Base-by-base conservation (phyloP, 257 asterid genomes). In the Buddleja alternifolia region DNA sequence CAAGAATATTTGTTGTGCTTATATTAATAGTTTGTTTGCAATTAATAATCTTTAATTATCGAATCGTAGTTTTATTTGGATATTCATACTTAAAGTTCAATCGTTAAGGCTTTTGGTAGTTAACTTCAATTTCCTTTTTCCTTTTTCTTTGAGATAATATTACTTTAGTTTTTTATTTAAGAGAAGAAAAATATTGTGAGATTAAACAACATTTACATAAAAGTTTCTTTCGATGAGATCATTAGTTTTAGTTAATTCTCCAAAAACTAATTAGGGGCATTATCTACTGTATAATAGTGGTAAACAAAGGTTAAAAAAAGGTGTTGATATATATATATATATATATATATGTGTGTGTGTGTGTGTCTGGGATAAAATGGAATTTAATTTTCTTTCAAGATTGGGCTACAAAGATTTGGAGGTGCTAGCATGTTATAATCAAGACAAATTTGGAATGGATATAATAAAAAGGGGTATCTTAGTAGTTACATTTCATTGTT, bases 381-480 rank as follows among this genome's bases (percentile, higher is more conserved):
- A 69, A 45, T 57, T 24, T 58, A 34, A 57, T 10, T 69, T 52
- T 52, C 24, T 48, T 50, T 59, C 60, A 37, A 21, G 42, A 60
- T 60, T 32, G 20, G 15, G 37, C 29, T 34, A 47, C 4, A 39
- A 59, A 56, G 41, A 41, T 19, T 37, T 21, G 32, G 25, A 14
- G 61, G 59, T 58, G 44, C 60, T 70, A 20, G 54, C 69, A 60
- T 70, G 70, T 61, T 69, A 40, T 50, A 37, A 36, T 39, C 70
- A 50, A 51, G 21, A 39, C 59, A 71, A 25, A 51, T 14, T 51
- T 20, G 23, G 29, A 48, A 63, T 46, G 29, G 14, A 46, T 32
- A 54, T 42, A 24, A 63, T 72, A 14, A 54, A 63, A 41, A 14
- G 46, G 41, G 41, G 55, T 64, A 32, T 44, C 44, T 40, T 15